Evolutionary conservation across 192 early-diverging fungal genomes (phyloP).

Genomic region (Coemansia sp.): DNA sequence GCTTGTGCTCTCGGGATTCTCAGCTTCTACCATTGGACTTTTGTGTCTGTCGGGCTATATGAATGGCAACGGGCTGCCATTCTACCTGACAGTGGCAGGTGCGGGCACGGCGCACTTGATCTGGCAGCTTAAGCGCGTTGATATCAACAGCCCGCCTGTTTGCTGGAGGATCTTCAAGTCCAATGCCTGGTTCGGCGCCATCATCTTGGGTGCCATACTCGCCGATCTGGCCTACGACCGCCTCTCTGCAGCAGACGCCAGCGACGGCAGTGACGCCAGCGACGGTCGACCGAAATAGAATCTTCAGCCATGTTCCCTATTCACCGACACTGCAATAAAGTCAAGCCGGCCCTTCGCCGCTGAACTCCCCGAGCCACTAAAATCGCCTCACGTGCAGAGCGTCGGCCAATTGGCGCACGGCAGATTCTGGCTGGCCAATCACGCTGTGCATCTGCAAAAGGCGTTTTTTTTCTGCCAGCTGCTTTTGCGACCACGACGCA

Average conservation of each 20-base stretch:
- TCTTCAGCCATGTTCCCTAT: too few relatives aligned
- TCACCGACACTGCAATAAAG: too few relatives aligned
- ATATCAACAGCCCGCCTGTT: constrained; percentile 60
- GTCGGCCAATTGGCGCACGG: not conserved
- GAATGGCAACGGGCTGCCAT: constrained; percentile 71
- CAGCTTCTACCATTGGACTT: constrained; percentile 61
- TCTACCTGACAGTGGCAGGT: constrained; percentile 66
- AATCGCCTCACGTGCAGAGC: not conserved
- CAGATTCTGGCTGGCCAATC: not conserved
- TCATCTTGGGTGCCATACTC: constrained; percentile 71
- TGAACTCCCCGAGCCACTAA: too few relatives aligned
- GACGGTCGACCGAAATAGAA: too few relatives aligned
- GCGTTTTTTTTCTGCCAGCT: not conserved
- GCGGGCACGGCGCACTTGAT: constrained; percentile 71
- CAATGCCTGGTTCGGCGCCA: constrained; percentile 73
- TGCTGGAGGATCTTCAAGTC: constrained; percentile 76
- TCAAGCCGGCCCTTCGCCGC: too few relatives aligned
- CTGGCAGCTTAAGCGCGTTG: constrained; percentile 75
- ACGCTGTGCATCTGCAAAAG: not conserved
- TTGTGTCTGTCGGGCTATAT: constrained; percentile 72
- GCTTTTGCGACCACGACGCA: too few relatives aligned
- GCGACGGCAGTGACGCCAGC: too few relatives aligned
- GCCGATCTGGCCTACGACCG: constrained; percentile 54
- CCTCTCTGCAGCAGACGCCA: too few relatives aligned
- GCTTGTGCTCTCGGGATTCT: constrained; percentile 67